Evolutionary conservation across 1,284 basidiomycete genomes (phyloP), one percentile per base, ranked within the genome.

Genomic region (Naganishia sp.): DNA sequence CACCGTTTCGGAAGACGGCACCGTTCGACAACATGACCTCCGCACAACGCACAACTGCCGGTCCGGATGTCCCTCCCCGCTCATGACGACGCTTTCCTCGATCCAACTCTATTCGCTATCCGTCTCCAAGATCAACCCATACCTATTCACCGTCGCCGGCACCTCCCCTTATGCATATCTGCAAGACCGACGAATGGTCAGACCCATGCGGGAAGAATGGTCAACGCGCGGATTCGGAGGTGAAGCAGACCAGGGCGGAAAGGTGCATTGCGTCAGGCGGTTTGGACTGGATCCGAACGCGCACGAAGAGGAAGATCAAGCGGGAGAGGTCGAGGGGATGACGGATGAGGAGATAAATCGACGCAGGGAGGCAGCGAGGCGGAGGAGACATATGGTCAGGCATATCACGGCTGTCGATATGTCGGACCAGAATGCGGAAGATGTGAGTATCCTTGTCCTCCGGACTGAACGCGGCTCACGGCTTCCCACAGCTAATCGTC

Each of bases 11-110:
- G 93, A 88, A 82, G 87, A 88, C 73, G 87, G 85, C 1, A 82
- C 85, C n/a, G 87, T 88, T 11, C 85, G 93, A 32, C 93, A 95
- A 76, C 92, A 94, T 75, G 94, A 96, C 76, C 80, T 96, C 28
- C 84, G 94, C 50, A 84, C 74, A 21, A 76, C 77, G 6, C 79
- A 80, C 69, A 51, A 41, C 18, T 80, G 79, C 68, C 71, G 72
- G 10, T 64, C 70, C 13, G 73, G 75, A 46, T 80, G 79, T 65
- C 78, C 79, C 0, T 72, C 76, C 32, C 71, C 76, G 0, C 70
- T 80, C 5, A 77, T 79, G 65, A 72, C 73, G 15, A 76, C 77
- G 1, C 77, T 77, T 2, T 53, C 66, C 18, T 74, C 73, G 0
- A 72, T 82, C 6, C 76, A 77, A 43, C 74, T 84, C 50, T 83